phyloP scores from a whole-genome alignment of 148 eudicot species.

The Talinum fruticosum region DNA sequence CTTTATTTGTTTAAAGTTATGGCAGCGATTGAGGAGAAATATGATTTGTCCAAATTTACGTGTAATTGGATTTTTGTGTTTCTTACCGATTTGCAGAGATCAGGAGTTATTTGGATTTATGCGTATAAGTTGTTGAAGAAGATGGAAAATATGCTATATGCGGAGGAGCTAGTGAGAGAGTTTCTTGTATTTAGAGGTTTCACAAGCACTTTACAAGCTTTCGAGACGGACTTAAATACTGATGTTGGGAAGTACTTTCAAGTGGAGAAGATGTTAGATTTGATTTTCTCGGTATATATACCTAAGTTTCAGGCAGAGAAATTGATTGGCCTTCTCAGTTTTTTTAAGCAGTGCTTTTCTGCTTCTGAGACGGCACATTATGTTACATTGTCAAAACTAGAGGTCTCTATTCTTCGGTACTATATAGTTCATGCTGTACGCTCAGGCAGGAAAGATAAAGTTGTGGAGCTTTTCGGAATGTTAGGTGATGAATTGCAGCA shows the following conservation, averaged over 20 bases:
- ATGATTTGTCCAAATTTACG: no score
- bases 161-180: constrained; percentile 89
- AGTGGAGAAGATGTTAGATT: constrained; percentile 79
- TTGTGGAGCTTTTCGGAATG: constrained; percentile 55
- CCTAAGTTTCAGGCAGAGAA: constrained; percentile 70
- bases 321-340: constrained; percentile 59
- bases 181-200: constrained; percentile 89
- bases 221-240: constrained; percentile 67
- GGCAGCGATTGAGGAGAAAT: no score
- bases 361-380: constrained; percentile 46
- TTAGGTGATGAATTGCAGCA: constrained; percentile 65
- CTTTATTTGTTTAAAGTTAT: no score
- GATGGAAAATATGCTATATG: constrained; percentile 87
- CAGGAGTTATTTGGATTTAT: neutral
- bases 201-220: constrained; percentile 74
- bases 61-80: neutral
- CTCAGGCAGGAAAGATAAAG: constrained; percentile 65
- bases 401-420: constrained; percentile 66
- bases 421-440: constrained; percentile 73
- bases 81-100: constrained; percentile 8
- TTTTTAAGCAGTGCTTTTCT: constrained; percentile 72
- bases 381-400: constrained; percentile 54
- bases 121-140: constrained; percentile 3
- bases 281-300: constrained; percentile 69
- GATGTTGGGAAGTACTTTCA: constrained; percentile 83